phyloP scores from a whole-genome alignment of 306 rosid species.

The Gastrolobium bilobum region DNA sequence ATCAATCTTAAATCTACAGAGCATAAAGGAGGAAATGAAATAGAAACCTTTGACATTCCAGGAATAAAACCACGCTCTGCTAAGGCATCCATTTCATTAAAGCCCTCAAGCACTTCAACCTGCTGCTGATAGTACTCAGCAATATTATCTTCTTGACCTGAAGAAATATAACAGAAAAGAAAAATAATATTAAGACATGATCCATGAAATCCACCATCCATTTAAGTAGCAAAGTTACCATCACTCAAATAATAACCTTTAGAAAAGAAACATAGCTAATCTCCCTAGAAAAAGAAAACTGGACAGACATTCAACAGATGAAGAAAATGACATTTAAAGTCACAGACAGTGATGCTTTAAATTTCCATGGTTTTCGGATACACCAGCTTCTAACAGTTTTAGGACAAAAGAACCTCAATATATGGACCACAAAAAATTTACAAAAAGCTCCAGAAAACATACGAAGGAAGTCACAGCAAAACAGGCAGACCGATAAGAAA shows the following conservation, averaged over 20 bases:
- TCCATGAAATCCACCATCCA: slow-evolving; percentile 13
- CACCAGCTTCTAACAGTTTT: background rate
- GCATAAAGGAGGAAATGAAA: slow-evolving; percentile 19
- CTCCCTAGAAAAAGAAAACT: background rate
- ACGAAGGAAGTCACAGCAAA: background rate
- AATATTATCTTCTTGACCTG: slow-evolving; percentile 87
- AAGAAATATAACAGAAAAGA: slow-evolving; percentile 38
- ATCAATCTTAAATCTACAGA: slow-evolving; percentile 32
- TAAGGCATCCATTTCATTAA: slow-evolving; percentile 95
- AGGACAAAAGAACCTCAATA: slow-evolving; percentile 4
- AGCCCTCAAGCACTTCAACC: slow-evolving; percentile 94
- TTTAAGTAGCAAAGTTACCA: slow-evolving; percentile 33
- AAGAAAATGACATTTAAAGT: slow-evolving; percentile 18
- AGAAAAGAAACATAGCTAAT: slow-evolving; percentile 12
- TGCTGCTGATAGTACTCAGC: slow-evolving; percentile 99
- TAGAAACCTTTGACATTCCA: slow-evolving; percentile 88
- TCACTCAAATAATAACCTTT: slow-evolving; percentile 14
- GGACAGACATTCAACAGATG: slow-evolving; percentile 15
- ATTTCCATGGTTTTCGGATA: slow-evolving; percentile 25
- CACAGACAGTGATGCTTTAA: background rate
- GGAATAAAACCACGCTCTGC: slow-evolving; percentile 87
- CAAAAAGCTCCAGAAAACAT: slow-evolving; percentile 18
- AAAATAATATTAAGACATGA: slow-evolving; percentile 12
- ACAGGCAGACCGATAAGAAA: slow-evolving; percentile 2
- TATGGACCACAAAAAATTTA: background rate